A percentile compares a stretch with the other conserved stretches of the same genome.
Evolutionary conservation across 306 rosid species (phyloP).

Genomic region (Sophora flavescens): DNA sequence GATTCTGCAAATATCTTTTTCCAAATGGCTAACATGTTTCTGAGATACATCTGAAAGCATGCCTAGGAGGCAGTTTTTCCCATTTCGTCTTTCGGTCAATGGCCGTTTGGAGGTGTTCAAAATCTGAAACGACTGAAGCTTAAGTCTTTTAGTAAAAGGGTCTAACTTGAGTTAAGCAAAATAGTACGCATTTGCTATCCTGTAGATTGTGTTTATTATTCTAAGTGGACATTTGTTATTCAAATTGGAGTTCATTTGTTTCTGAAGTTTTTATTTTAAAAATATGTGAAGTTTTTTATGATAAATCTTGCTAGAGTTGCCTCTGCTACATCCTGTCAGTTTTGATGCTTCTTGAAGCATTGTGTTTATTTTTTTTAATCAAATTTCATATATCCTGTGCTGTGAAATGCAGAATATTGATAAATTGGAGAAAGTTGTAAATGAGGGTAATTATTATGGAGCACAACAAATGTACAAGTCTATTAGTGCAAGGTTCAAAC

Average conservation of each 20-base stretch:
- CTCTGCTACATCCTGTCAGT: not conserved
- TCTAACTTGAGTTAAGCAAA: constrained; percentile 7
- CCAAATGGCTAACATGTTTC: not conserved
- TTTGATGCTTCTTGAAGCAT: not conserved
- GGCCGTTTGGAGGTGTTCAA: not conserved
- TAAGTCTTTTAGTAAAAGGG: not conserved
- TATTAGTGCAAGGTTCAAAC: constrained; percentile 75
- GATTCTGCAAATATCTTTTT: not conserved
- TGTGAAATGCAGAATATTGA: constrained; percentile 74
- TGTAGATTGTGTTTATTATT: not conserved
- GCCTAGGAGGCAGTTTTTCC: not conserved
- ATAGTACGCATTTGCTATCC: not conserved
- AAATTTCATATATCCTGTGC: constrained; percentile 16
- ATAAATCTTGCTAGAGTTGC: not conserved
- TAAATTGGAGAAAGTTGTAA: constrained; percentile 77
- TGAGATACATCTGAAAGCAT: no score
- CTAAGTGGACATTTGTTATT: not conserved
- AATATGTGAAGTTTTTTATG: not conserved
- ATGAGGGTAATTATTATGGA: constrained; percentile 82
- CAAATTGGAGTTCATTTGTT: not conserved
- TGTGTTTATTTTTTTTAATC: not conserved
- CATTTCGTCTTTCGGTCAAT: not conserved
- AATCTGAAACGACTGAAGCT: not conserved
- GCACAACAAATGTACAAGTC: constrained; percentile 99
- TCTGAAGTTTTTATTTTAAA: constrained; percentile 18